phyloP scores from a whole-genome alignment of 176 grass and related monocot species.

The maize (Zea mays) region Zm-B73-REFERENCE-NAM-5.0 NC_050100.1:67917001-67917500 shows the following conservation, averaged over 20 bases:
- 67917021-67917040: constrained; percentile 25
- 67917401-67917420: constrained; percentile 82
- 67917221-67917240: constrained; percentile 84
- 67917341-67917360: constrained; percentile 20
- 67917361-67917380: constrained; percentile 73
- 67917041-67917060: constrained; percentile 25
- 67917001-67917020: not conserved
- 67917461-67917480: constrained; percentile 23
- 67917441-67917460: not conserved
- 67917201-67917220: constrained; percentile 33
- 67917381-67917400: constrained; percentile 98
- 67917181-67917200: constrained; percentile 3
- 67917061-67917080: constrained; percentile 60
- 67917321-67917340: constrained; percentile 1
- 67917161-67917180: constrained; percentile 18
- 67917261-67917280: constrained; percentile 94
- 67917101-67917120: constrained; percentile 62
- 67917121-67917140: constrained; percentile 80
- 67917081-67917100: constrained; percentile 86
- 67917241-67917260: constrained; percentile 87
- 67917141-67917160: constrained; percentile 67
- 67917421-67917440: constrained; percentile 77
- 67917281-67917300: constrained; percentile 61
- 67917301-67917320: constrained; percentile 8
- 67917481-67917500: constrained; percentile 27